phyloP scores from a whole-genome alignment of 257 asterid species.

The Apocynum venetum region DNA sequence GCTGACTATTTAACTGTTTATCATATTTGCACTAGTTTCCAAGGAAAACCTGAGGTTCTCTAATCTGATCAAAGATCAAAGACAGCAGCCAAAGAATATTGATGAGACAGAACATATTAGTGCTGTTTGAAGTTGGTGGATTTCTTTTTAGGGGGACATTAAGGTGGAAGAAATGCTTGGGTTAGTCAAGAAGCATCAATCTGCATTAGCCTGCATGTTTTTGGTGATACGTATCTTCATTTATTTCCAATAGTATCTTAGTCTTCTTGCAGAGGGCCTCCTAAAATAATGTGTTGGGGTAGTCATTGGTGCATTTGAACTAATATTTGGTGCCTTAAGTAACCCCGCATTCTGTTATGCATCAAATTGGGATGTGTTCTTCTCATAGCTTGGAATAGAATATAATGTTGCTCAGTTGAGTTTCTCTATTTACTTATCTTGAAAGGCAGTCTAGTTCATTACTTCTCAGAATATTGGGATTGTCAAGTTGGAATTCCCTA shows the following conservation, averaged over 20 bases:
- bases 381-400: background rate
- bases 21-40: background rate
- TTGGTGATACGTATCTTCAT: background rate
- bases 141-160: background rate
- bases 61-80: background rate
- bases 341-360: background rate
- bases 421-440: background rate
- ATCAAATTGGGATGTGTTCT: background rate
- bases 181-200: background rate
- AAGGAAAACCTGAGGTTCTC: background rate
- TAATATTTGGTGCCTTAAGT: background rate
- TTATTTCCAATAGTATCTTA: background rate
- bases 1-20: background rate
- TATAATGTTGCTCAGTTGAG: background rate
- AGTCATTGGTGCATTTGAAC: background rate
- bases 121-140: background rate
- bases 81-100: background rate
- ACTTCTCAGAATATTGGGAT: too few relatives aligned
- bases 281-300: background rate
- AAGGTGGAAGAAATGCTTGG: constrained; percentile 1
- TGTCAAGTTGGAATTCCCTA: background rate
- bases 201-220: background rate
- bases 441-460: background rate
- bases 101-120: background rate
- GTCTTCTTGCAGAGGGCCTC: background rate